A percentile compares a stretch with the other conserved stretches of the same genome.
Evolutionary conservation across 345 rosid species (phyloP).

Genomic region (Dipteronia sinensis): DNA sequence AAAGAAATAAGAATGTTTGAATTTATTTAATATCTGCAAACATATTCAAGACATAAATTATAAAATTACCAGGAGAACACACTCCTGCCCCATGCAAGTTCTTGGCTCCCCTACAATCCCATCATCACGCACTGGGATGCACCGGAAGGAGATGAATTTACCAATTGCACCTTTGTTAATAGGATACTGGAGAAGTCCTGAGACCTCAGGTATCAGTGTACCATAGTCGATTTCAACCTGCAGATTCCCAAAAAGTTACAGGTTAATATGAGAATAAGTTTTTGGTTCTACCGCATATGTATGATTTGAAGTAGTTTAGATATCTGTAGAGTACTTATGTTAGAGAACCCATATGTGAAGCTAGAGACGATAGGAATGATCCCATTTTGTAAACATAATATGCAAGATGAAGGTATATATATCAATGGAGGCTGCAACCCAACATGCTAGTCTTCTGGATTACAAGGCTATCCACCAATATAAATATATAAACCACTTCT

Average conservation of each 20-base stretch:
- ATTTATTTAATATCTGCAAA: conserved; percentile 6
- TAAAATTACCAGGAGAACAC: conserved; percentile 81
- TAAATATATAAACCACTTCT: too few relatives aligned
- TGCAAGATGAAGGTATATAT: too few relatives aligned
- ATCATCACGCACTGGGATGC: conserved; percentile 90
- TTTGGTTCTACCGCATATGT: neutral
- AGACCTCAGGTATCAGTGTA: conserved; percentile 58
- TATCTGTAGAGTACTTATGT: neutral
- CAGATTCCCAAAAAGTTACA: conserved; percentile 15
- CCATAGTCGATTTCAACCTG: conserved; percentile 75
- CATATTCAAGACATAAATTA: neutral
- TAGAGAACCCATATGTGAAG: too few relatives aligned
- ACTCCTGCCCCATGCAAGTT: conserved; percentile 81
- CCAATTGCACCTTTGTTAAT: conserved; percentile 81
- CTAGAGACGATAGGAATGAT: too few relatives aligned
- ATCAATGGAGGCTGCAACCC: too few relatives aligned
- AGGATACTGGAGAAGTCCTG: conserved; percentile 78
- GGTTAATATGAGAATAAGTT: conserved; percentile 12
- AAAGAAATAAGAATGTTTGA: neutral
- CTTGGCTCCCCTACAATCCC: conserved; percentile 80
- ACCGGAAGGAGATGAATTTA: conserved; percentile 83
- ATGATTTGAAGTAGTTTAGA: neutral
- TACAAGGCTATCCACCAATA: too few relatives aligned
- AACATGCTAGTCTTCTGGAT: too few relatives aligned
- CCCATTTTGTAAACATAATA: too few relatives aligned